Evolutionary conservation across 139 green algal genomes (phyloP), one percentile per base, ranked within the genome.

Genomic region (Chlamydomonas incerta): DNA sequence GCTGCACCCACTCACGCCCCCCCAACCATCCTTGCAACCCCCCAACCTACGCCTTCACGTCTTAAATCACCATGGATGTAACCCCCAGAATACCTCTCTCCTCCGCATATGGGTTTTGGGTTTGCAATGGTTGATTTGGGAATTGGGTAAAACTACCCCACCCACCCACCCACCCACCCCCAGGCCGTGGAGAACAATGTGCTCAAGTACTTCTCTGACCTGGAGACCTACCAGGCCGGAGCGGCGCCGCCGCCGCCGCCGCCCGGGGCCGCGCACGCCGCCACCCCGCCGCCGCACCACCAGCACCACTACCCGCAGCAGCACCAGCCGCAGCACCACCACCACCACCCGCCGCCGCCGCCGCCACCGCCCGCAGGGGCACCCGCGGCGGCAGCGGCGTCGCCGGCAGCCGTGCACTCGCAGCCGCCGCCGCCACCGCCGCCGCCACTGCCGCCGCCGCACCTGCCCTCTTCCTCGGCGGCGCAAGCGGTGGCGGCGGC

Each of bases 121-220:
- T n/a, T n/a, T n/a, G n/a, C n/a, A n/a, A n/a, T n/a, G n/a, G n/a
- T n/a, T n/a, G n/a, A n/a, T n/a, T n/a, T n/a, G n/a, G n/a, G n/a
- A n/a, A n/a, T n/a, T n/a, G n/a, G n/a, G n/a, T n/a, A n/a, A n/a
- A n/a, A n/a, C 41, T 50, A 13, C 41, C 8, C 41, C 41, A 13
- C 41, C 41, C 8, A 5, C 41, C 41, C 41, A 5, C 41, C 8
- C 41, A 8, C 41, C 41, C 6, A 5, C 41, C 41, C 41, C 26
- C 80, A 86, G 80, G 80, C 80, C 13, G 80, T 79, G 11, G 80
- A 86, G 34, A 77, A 86, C 80, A 86, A 86, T 13, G 80, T 86
- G 6, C 65, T 86, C 33, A 70, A 71, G 52, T 86, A 86, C 67
- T 86, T 62, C 35, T 47, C 68, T 0, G 80, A 86, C 26, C 80